Base-by-base conservation (phyloP, 2,329 filamentous ascomycete genomes). In the Thielaviopsis musarum region DNA sequence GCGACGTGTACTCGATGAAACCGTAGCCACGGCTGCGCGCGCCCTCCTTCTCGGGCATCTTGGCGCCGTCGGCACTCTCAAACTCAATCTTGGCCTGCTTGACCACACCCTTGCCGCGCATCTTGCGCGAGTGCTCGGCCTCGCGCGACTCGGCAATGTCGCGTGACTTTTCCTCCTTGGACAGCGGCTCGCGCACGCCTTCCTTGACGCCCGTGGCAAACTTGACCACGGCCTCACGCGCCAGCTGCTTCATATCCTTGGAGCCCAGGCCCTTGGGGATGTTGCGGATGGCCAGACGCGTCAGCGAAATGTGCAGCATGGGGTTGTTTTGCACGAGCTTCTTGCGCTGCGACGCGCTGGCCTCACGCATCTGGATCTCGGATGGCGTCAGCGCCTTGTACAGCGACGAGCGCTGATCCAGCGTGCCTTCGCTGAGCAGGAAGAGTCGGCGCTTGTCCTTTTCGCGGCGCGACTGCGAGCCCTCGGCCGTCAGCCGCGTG, bases 21-120 rank as follows among this genome's bases (percentile, higher is more conserved):
- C 94, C 93, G 69, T 98, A 98, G 5, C 93, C 93, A 69, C 91
- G 82, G 69, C 87, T 93, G 68, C 87, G 81, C 54, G 91, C 91
- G 6, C 83, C 89, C 7, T 87, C 89, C 52, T 80, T 77, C 72
- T 95, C 90, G 9, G 78, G 72, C 15, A 95, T 82, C 74, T 96
- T 97, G 67, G 82, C 82, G 53, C 93, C 93, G 65, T 93, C 83
- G 41, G 81, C 80, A 59, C 85, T 87, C 74, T 98, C 93, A 67
- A 93, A 97, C 45, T 97, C 87, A 59, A 98, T 81, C 76, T 96
- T 98, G 59, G 91, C 87, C 73, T 98, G 93, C 66, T 83, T 86
- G 52, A 98, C 89, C 56, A 98, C 89, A 61, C 80, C 80, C 68
- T 91, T 93, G 59, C 88, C 87, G 70, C 91, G 89, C 64, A 80